These are phyloP conservation scores for Aegilops bicornis DNA, from an alignment of 176 grass and related monocot species.

Conservation along the genomic window DNA sequence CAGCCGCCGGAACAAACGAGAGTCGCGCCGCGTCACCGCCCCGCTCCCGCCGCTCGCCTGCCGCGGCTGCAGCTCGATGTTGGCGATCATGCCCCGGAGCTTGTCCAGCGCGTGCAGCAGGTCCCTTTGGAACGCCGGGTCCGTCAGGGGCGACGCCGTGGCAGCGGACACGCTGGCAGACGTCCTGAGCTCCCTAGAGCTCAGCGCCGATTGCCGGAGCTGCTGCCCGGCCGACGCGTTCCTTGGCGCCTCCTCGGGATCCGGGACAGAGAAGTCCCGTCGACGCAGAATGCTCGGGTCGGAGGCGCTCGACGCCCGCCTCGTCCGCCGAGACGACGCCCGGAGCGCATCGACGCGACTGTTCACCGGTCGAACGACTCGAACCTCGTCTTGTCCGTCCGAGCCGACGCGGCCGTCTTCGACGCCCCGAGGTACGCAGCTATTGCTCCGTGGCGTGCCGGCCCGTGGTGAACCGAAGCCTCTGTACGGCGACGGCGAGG, in stretches of 20 bases:
- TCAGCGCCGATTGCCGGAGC: not conserved
- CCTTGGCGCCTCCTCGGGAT: not conserved
- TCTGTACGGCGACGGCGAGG: not conserved
- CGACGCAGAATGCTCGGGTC: conserved; percentile 14
- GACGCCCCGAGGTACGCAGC: not conserved
- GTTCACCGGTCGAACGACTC: not conserved
- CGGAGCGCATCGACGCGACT: not conserved
- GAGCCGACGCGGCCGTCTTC: not conserved
- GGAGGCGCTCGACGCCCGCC: conserved; percentile 21
- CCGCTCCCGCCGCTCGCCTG: not conserved
- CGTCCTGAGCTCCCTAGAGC: not conserved
- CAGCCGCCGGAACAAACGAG: conserved; percentile 18
- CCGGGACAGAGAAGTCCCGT: not conserved
- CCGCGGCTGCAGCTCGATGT: conserved; percentile 18
- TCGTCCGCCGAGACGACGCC: conserved; percentile 18
- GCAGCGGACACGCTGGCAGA: not conserved
- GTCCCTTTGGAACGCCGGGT: conserved; percentile 25
- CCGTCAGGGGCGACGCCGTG: not conserved
- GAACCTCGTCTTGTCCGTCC: not conserved
- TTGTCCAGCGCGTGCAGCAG: conserved; percentile 32
- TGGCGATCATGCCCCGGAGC: conserved; percentile 29
- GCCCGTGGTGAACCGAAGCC: not conserved
- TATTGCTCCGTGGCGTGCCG: not conserved
- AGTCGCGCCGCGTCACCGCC: conserved; percentile 15
- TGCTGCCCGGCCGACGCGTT: not conserved